Conservation (phyloP, 1,139 yeast species). For the Geotrichum carabidarum region DNA sequence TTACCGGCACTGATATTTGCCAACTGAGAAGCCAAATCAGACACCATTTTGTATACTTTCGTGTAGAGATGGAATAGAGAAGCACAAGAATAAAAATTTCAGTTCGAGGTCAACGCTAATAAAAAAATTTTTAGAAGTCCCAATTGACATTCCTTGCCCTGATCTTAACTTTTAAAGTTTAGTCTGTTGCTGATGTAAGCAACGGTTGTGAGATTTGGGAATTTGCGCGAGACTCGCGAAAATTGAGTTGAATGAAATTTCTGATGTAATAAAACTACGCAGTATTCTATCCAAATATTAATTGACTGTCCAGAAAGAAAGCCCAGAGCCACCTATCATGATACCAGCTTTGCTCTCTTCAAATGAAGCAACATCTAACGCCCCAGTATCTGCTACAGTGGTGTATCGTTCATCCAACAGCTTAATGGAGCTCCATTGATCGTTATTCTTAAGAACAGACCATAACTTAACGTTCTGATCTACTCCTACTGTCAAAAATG, state of each 20-base stretch:
- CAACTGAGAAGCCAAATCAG: slow-evolving; percentile 72
- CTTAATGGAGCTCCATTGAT: slow-evolving; percentile 30
- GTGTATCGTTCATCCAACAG: slow-evolving; percentile 53
- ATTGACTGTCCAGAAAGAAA: slow-evolving; percentile 25
- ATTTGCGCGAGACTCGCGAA: too few species aligned
- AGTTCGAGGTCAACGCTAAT: too few species aligned
- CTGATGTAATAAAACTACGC: too few species aligned
- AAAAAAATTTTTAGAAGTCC: not conserved
- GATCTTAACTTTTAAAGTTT: too few species aligned
- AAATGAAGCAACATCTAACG: slow-evolving; percentile 36
- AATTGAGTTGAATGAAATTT: too few species aligned
- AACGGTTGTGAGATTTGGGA: too few species aligned
- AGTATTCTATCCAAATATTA: not conserved
- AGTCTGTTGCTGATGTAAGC: too few species aligned
- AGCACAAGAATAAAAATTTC: too few species aligned
- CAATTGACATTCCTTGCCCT: too few species aligned
- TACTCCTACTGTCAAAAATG: slow-evolving; percentile 53
- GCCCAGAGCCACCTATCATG: slow-evolving; percentile 34
- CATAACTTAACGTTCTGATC: slow-evolving; percentile 75
- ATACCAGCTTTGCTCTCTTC: slow-evolving; percentile 10
- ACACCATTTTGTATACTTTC: slow-evolving; percentile 30
- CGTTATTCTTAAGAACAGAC: slow-evolving; percentile 39
- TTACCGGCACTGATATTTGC: slow-evolving; percentile 62
- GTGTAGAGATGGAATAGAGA: too few species aligned
- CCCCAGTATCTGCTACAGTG: slow-evolving; percentile 88